Conservation (phyloP, 441 rosid genomes). For the Gossypium davidsonii region DNA sequence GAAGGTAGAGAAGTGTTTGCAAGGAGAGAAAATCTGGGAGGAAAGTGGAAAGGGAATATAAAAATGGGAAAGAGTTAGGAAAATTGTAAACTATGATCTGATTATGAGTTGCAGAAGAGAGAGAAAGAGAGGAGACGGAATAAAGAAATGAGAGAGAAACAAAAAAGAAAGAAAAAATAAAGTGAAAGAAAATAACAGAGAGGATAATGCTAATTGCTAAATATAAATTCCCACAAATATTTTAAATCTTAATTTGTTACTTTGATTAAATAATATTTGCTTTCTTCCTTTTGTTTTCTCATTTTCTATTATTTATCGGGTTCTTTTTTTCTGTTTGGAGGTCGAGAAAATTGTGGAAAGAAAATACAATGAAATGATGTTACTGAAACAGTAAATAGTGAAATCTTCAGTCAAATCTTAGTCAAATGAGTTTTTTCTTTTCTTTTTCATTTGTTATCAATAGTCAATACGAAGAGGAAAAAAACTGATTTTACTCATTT, state of each 20-base stretch:
- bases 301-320: neutral
- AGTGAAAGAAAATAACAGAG: neutral
- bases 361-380: neutral
- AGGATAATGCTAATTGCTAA: neutral
- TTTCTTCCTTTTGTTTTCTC: neutral
- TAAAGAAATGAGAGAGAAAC: neutral
- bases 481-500: neutral
- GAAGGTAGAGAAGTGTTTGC: constrained; percentile 10
- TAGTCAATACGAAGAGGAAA: neutral
- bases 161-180: neutral
- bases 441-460: neutral
- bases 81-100: constrained; percentile 40
- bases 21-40: constrained; percentile 21
- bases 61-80: constrained; percentile 28
- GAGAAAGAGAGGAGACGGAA: constrained; percentile 8
- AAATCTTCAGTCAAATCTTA: neutral
- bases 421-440: neutral
- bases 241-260: neutral
- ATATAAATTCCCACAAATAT: neutral
- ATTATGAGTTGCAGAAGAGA: constrained; percentile 28
- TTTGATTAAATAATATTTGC: neutral
- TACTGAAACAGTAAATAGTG: neutral
- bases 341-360: constrained; percentile 7
- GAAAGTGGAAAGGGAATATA: constrained; percentile 23
- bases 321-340: constrained; percentile 1